Conservation (phyloP, 2,329 filamentous ascomycete species). For the Mycocentrospora acerina region DNA sequence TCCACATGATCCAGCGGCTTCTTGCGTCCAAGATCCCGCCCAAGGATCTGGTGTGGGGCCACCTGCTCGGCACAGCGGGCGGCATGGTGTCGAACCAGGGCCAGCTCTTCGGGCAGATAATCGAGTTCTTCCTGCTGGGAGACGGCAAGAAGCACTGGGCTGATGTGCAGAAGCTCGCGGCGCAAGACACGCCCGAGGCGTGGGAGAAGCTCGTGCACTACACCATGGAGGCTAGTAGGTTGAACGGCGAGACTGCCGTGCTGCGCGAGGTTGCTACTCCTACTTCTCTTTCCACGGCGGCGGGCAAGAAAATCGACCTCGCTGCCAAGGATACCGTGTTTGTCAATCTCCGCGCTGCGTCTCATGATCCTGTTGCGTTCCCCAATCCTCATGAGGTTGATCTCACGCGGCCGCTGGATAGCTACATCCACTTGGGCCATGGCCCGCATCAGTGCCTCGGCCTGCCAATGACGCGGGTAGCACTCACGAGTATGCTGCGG, state of each 20-base stretch:
- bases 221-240: constrained; percentile 47
- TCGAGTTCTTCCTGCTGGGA: constrained; percentile 58
- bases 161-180: constrained; percentile 51
- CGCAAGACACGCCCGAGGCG: constrained; percentile 44
- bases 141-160: constrained; percentile 51
- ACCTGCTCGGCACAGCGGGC: constrained; percentile 59
- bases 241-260: constrained; percentile 48
- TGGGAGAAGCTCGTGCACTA: constrained; percentile 55
- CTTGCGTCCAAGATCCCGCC: constrained; percentile 47
- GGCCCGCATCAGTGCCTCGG: constrained; percentile 49
- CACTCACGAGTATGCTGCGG: constrained; percentile 50
- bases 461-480: constrained; percentile 45
- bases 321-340: constrained; percentile 44
- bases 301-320: constrained; percentile 30
- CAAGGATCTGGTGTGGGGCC: constrained; percentile 57
- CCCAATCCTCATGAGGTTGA: constrained; percentile 45
- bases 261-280: constrained; percentile 39
- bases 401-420: constrained; percentile 41
- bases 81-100: constrained; percentile 58
- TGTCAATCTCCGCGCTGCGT: constrained; percentile 47
- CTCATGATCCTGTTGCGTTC: constrained; percentile 45
- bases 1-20: constrained; percentile 58
- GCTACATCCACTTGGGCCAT: constrained; percentile 48
- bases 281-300: constrained; percentile 39
- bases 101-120: constrained; percentile 58